A percentile compares a stretch with the other conserved stretches of the same genome.
Evolutionary conservation across 139 green algal species (phyloP).

Genomic region (Desmodesmus armatus): DNA sequence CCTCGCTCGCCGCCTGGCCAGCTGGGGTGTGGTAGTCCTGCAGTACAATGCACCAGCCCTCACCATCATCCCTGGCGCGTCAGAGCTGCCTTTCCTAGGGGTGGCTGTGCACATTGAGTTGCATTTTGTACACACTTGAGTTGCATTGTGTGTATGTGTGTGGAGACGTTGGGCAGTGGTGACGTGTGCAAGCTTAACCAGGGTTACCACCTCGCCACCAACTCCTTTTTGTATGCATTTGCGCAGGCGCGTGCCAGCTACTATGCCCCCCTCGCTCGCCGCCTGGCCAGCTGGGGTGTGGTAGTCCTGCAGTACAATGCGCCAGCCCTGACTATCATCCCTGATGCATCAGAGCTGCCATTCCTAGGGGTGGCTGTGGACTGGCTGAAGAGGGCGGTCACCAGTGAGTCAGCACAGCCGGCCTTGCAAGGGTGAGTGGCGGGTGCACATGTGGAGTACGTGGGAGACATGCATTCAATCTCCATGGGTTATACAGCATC

Average conservation of each 20-base stretch:
- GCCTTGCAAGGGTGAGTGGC: slow-evolving; percentile 40
- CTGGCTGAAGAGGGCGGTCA: slow-evolving; percentile 18
- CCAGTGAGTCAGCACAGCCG: background rate
- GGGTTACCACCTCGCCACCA: no score
- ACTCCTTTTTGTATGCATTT: background rate
- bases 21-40: slow-evolving; percentile 61
- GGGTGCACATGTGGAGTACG: no score
- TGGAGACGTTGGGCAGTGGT: no score
- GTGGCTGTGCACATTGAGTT: background rate
- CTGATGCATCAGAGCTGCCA: slow-evolving; percentile 49
- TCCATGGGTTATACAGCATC: background rate
- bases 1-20: slow-evolving; percentile 63
- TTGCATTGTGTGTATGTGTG: background rate
- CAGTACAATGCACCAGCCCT: slow-evolving; percentile 57
- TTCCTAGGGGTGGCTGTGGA: slow-evolving; percentile 15
- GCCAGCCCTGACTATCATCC: slow-evolving; percentile 43
- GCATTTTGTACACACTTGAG: background rate
- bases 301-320: slow-evolving; percentile 61
- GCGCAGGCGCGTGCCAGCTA: slow-evolving; percentile 57
- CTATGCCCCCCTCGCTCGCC: slow-evolving; percentile 62
- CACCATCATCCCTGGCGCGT: slow-evolving; percentile 43
- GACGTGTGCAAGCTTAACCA: no score
- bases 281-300: slow-evolving; percentile 65
- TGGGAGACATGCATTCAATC: no score
- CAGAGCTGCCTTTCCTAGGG: slow-evolving; percentile 48